Evolutionary conservation across 139 green algal species (phyloP).

Genomic region (Nannochloris sp.): DNA sequence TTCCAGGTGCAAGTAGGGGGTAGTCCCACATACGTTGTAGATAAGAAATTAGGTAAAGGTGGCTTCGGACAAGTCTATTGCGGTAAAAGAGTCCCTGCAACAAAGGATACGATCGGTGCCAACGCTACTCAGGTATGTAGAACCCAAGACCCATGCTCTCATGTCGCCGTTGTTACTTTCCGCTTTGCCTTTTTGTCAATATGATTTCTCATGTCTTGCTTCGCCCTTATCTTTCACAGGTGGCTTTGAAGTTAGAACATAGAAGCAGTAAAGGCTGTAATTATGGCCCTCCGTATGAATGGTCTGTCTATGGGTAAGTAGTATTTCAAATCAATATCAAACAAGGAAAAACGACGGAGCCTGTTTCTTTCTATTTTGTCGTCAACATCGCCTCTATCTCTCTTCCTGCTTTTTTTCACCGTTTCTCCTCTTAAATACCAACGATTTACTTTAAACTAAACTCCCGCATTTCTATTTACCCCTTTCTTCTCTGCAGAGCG

Average conservation of each 20-base stretch:
- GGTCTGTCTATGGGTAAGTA: constrained; percentile 92
- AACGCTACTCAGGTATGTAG: constrained; percentile 72
- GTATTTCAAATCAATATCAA: background rate
- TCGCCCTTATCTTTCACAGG: constrained; percentile 39
- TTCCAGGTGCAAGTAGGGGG: constrained; percentile 74
- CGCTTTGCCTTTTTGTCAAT: background rate
- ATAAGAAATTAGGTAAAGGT: constrained; percentile 88
- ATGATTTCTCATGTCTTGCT: too few relatives aligned
- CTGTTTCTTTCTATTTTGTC: background rate
- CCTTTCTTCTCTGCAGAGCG: constrained; percentile 36
- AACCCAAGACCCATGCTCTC: too few relatives aligned
- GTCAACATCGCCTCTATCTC: background rate
- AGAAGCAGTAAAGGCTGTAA: constrained; percentile 94
- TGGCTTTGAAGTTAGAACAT: constrained; percentile 98
- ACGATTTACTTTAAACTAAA: constrained; percentile 4
- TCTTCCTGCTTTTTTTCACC: background rate
- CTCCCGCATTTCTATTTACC: too few relatives aligned
- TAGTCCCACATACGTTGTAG: constrained; percentile 80
- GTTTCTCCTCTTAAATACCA: background rate
- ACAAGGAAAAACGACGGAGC: background rate
- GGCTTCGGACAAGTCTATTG: constrained; percentile 93
- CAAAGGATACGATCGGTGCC: constrained; percentile 62
- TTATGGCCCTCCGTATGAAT: constrained; percentile 98
- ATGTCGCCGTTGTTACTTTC: background rate
- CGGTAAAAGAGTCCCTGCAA: constrained; percentile 49